Evolutionary conservation across 2,329 filamentous ascomycete species (phyloP), one percentile per base, ranked within the genome.

Genomic region (Verticillium tricorpus): DNA sequence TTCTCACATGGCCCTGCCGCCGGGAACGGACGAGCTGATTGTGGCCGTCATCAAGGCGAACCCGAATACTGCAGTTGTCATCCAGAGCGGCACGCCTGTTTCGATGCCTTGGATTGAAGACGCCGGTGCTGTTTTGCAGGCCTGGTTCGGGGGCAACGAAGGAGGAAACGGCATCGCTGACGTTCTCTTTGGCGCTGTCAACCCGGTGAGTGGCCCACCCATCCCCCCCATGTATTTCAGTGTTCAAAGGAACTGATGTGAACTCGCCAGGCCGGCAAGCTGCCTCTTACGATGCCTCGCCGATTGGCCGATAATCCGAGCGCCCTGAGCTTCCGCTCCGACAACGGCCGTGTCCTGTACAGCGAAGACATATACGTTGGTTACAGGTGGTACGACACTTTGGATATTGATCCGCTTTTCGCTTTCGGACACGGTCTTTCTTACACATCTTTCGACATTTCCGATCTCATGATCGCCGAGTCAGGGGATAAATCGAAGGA

Each of bases 401-500:
- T 87, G 14, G 45, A 56, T 12, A 34, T 58, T 11, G 40, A 60
- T 17, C 32, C 57, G 5, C 19, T 59, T 19, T 64, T 64, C 15
- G 50, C 60, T 2, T 64, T 62, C 17, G 62, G 57, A 0, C 85
- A 76, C 50, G 85, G 84, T 0, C 69, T 86, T 34, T 80, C 77
- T 19, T 86, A 87, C 66, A 85, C 83, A 0, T 74, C 74, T 0
- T 88, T 86, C 62, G 66, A 74, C 0, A 87, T 85, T 67, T 75
- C 75, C 1, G 65, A 67, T 1, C 68, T 86, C 1, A 64, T 66
- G 0, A 67, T 93, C 0, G 93, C 87, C 80, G 82, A 90, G 35
- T 35, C 34, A 35, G 34, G 34, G 34, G 34, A 35, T 7, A 35
- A 14, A 4, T 14, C 14, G 14, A 35, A 35, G 34, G 85, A 84